Evolutionary conservation across 2,329 filamentous ascomycete species (phyloP).

Genomic region (Paracamarosporium sp.): DNA sequence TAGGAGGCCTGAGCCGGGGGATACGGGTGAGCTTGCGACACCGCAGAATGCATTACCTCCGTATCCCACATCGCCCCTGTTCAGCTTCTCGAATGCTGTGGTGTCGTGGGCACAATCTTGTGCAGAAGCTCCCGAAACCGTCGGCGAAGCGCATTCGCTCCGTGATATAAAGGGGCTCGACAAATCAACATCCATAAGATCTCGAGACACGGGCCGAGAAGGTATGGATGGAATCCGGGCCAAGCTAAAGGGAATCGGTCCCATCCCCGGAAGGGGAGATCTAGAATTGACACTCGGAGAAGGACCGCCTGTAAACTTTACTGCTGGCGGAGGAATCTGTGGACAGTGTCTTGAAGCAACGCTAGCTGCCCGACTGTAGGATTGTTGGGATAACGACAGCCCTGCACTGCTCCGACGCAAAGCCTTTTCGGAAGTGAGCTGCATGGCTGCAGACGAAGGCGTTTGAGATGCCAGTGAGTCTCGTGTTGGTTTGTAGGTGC

Average conservation of each 20-base stretch:
- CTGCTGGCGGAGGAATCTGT: slow-evolving; percentile 38
- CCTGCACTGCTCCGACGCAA: slow-evolving; percentile 41
- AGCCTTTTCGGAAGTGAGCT: slow-evolving; percentile 34
- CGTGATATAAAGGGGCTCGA: slow-evolving; percentile 33
- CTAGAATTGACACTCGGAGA: slow-evolving; percentile 27
- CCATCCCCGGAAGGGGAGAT: slow-evolving; percentile 46
- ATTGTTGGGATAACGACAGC: slow-evolving; percentile 35
- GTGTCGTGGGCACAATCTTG: slow-evolving; percentile 19
- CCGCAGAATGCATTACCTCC: slow-evolving; percentile 44
- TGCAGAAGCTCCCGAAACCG: slow-evolving; percentile 17
- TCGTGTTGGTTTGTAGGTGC: slow-evolving; percentile 74
- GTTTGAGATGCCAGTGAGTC: slow-evolving; percentile 43
- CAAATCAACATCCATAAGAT: slow-evolving; percentile 39
- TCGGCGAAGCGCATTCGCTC: slow-evolving; percentile 26
- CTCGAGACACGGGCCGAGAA: slow-evolving; percentile 40
- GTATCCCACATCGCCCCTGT: slow-evolving; percentile 64
- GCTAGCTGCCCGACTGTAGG: slow-evolving; percentile 34
- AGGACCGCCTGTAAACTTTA: slow-evolving; percentile 38
- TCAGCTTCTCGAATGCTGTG: slow-evolving; percentile 70
- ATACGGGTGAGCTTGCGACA: slow-evolving; percentile 57
- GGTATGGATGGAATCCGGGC: slow-evolving; percentile 35
- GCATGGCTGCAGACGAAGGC: slow-evolving; percentile 24
- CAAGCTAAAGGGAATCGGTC: slow-evolving; percentile 61
- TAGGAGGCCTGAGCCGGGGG: slow-evolving; percentile 71
- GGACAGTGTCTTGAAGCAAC: slow-evolving; percentile 22